Evolutionary conservation across 169 alveolate species (phyloP), one percentile per base, ranked within the genome.

Genomic region (Cystoisospora suis): DNA sequence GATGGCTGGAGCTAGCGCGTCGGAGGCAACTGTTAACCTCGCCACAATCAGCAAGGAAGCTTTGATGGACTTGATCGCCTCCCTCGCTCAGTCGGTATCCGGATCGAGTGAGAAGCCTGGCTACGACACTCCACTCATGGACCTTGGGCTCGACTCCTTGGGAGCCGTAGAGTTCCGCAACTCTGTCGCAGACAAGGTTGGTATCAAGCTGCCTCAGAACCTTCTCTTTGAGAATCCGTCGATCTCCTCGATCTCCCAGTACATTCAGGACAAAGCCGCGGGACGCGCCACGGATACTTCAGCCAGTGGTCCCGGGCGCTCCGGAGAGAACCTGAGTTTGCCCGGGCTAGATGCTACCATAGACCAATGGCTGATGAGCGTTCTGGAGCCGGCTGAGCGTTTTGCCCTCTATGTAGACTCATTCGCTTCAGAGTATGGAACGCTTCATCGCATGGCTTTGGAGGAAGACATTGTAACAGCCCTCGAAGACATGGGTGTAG

Each of bases 111-210:
- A 83, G 58, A 83, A 65, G 46, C 94, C 93, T 45, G 49, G 58
- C 34, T 58, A 86, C 32, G 88, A 86, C 17, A 49, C 93, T n/a
- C 94, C 97, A 0, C 77, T 95, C 61, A 93, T 83, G 89, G 96
- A 94, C 61, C 70, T 94, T 6, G 97, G 97, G n/a, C 91, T 95
- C 34, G 97, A 95, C 65, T 95, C 97, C 75, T 85, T 95, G 38
- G 94, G 96, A 34, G 97, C 97, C 0, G 95, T 95, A 40, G 97
- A 95, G 90, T 93, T 95, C 93, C 94, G 97, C 42, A 94, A 95
- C 91, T 90, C 95, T 53, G 90, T 95, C 70, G 83, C 96, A 42
- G 87, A 81, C 29, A 75, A 53, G 32, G 92, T 95, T 12, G 96
- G 96, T 0, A 95, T 94, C 47, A 93, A 91, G 85, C 91, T 94